phyloP scores from a whole-genome alignment of 2,329 filamentous ascomycete genomes.

The Botrytis medusae region DNA sequence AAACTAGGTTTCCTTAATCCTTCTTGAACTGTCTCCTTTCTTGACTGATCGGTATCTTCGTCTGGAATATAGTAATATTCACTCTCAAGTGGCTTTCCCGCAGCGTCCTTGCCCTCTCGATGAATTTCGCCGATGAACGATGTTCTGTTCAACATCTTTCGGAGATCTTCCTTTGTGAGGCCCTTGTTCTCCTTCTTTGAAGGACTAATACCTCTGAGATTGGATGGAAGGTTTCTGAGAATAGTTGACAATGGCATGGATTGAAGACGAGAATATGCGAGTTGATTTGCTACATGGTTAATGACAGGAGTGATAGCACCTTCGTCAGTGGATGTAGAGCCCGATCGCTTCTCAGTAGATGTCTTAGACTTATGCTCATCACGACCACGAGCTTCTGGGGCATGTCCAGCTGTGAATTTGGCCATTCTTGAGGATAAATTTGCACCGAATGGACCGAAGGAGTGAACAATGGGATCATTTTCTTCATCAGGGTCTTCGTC shows the following conservation, averaged over 20 bases:
- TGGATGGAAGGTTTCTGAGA: slow-evolving; percentile 76
- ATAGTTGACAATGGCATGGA: slow-evolving; percentile 90
- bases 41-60: slow-evolving; percentile 73
- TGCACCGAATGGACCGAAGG: slow-evolving; percentile 85
- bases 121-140: slow-evolving; percentile 83
- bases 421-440: slow-evolving; percentile 81
- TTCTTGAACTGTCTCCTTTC: slow-evolving; percentile 79
- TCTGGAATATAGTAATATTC: slow-evolving; percentile 97
- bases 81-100: slow-evolving; percentile 88
- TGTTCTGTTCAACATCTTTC: slow-evolving; percentile 69
- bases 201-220: slow-evolving; percentile 49
- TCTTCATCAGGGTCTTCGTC: slow-evolving; percentile 81
- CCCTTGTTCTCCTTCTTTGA: slow-evolving; percentile 42
- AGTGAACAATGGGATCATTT: slow-evolving; percentile 89
- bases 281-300: slow-evolving; percentile 92
- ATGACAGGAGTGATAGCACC: slow-evolving; percentile 51
- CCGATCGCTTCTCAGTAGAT: slow-evolving; percentile 31
- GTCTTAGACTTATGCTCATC: slow-evolving; percentile 31
- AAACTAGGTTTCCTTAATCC: slow-evolving; percentile 86
- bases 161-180: slow-evolving; percentile 63
- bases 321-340: slow-evolving; percentile 40
- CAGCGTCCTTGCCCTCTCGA: slow-evolving; percentile 92
- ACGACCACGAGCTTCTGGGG: slow-evolving; percentile 51
- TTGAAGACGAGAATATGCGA: slow-evolving; percentile 89
- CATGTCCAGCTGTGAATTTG: slow-evolving; percentile 65